Percentiles rank a stretch among this genome's conserved stretches.
Conservation (phyloP, 352 stramenopile genomes). For the Globisporangium polare region DNA sequence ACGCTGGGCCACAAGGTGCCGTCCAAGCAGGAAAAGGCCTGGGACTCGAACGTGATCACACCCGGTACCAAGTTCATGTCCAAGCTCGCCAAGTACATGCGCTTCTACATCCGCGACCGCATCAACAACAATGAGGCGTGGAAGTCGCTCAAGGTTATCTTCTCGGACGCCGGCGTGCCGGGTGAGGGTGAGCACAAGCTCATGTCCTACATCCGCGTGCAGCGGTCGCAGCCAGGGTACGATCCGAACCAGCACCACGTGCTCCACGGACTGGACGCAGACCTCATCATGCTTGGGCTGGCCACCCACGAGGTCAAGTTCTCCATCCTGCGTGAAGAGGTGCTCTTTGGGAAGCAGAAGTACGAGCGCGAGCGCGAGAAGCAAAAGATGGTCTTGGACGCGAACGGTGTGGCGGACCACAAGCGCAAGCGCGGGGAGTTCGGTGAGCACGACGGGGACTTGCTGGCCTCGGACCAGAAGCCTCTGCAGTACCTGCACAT, state of each 20-base stretch:
- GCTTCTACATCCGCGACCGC: conserved; percentile 92
- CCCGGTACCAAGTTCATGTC: conserved; percentile 98
- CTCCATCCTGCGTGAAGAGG: conserved; percentile 96
- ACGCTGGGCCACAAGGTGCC: conserved; percentile 84
- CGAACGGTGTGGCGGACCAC: conserved; percentile 58
- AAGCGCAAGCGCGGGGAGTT: conserved; percentile 83
- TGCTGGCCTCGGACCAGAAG: conserved; percentile 87
- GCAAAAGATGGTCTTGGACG: conserved; percentile 62
- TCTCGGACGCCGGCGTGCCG: conserved; percentile 95
- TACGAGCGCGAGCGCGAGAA: conserved; percentile 71
- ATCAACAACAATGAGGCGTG: conserved; percentile 93
- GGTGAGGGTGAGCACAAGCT: conserved; percentile 99
- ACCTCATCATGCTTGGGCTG: conserved; percentile 99
- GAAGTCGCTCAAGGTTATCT: conserved; percentile 95
- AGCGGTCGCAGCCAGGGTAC: conserved; percentile 94
- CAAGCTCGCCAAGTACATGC: conserved; percentile 88
- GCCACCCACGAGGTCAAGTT: conserved; percentile 99
- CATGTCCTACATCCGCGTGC: conserved; percentile 96
- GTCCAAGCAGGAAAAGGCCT: conserved; percentile 79
- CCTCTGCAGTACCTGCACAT: conserved; percentile 94
- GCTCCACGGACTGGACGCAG: conserved; percentile 97
- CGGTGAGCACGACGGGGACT: conserved; percentile 72
- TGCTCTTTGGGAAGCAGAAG: conserved; percentile 84
- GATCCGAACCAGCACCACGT: conserved; percentile 97
- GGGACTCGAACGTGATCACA: conserved; percentile 99